Evolutionary conservation across 805 yeast species (phyloP), one percentile per base, ranked within the genome.

Genomic region (Deakozyma indianensis): DNA sequence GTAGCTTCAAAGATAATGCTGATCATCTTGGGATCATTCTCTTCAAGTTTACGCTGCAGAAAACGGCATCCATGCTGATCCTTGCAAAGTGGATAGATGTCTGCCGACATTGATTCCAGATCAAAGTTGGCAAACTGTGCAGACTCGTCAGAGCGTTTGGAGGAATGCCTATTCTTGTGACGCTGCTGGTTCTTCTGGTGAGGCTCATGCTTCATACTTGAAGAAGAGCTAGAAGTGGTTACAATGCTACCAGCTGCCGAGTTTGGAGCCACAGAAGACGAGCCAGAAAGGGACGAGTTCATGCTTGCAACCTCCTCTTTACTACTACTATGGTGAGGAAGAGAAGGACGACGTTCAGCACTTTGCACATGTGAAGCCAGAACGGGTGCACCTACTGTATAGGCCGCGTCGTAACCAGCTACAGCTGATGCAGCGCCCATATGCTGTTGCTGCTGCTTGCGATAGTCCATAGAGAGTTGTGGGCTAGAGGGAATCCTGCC

Each of bases 11-110:
- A 88, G 42, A 92, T 84, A 57, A 78, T 66, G 24, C 53, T 48
- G 28, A 60, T 44, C 24, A 61, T 52, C n/a, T 43, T 51, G 3
- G 62, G 60, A 43, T 60, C 59, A 16, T 52, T 48, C 46, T 68
- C 60, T 54, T 86, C 95, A 52, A 92, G 69, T 60, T 87, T 94
- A 51, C 82, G 77, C 64, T 90, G 98, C 51, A 90, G 66, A 60
- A 83, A 87, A 48, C 98, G 71, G 60, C 97, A 90, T 5, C 98
- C 97, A 59, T 90, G 96, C 65, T 90, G 97, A 60, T 90, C 98
- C 57, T 80, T 85, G 65, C 97, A 88, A 51, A 92, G 68, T 1
- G 83, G 72, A 57, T 76, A 83, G 45, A 90, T 80, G 50, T 85
- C 87, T 41, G 58, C 61, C 23, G 53, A 61, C 50, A 80, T 56